Evolutionary conservation across 1,284 basidiomycete species (phyloP), one percentile per base, ranked within the genome.

Genomic region (Lentinula novae-zelandiae): DNA sequence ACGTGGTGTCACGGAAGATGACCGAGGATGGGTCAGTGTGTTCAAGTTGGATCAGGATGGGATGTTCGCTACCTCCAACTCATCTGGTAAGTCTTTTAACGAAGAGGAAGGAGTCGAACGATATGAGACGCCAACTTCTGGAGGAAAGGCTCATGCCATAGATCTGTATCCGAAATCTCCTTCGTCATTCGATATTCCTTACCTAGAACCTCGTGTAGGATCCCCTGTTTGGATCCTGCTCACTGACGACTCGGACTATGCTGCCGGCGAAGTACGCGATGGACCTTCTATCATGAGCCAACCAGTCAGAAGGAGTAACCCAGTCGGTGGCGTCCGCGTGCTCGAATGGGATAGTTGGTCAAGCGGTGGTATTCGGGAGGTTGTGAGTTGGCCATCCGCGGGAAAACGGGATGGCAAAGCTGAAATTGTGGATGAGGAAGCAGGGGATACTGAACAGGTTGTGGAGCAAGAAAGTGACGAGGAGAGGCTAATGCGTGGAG

Each of bases 61-160:
- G 1, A 52, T 67, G 22, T 75, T 79, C 20, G 12, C 7, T 46
- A 20, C 17, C 22, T 27, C 20, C 6, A 1, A 8, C 17, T 10
- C 44, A 46, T 2, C 7, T 7, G n/a, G 22, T 2, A 36, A 40
- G 2, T 17, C 38, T 44, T 42, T 15, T 12, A 1, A 1, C 5
- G 8, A 38, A 22, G 39, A 40, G 3, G 66, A 62, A 1, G 65
- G 65, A 10, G 27, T 61, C 12, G 72, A 77, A 51, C 67, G 75
- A 27, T 78, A 72, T 62, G 71, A 81, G 61, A 78, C 79, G 0
- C 70, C 72, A 1, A 81, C 79, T 1, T 76, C 76, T 0, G 79
- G 78, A 9, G 80, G 80, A 1, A 81, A 78, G 68, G 80, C 80
- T 5, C 76, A 80, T 61, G 80, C 79, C 1, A 71, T 82, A 15